Evolutionary conservation across 2,329 filamentous ascomycete genomes (phyloP).

Genomic region (Nannizzia gypsea): DNA sequence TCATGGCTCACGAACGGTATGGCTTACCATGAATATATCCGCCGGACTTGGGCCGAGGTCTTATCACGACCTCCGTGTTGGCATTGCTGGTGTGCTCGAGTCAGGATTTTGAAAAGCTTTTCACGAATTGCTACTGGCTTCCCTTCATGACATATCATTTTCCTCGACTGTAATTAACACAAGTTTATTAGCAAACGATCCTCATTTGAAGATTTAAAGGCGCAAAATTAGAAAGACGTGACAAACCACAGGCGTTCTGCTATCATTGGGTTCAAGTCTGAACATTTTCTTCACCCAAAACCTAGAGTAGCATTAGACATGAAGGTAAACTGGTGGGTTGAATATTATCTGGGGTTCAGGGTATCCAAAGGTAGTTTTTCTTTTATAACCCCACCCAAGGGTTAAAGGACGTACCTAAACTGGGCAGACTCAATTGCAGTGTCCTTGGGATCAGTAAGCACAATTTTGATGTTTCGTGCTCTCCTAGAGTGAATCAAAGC

Average conservation of each 20-base stretch:
- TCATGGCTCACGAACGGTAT: not conserved
- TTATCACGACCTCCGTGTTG: slow-evolving; percentile 43
- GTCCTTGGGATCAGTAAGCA: slow-evolving; percentile 39
- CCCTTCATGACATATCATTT: slow-evolving; percentile 40
- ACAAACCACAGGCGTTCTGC: slow-evolving; percentile 29
- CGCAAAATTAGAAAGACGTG: slow-evolving; percentile 5
- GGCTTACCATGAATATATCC: slow-evolving; percentile 39
- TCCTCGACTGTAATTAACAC: slow-evolving; percentile 21
- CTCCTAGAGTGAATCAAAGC: slow-evolving; percentile 39
- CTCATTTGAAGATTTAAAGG: not conserved
- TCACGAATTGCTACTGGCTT: slow-evolving; percentile 44
- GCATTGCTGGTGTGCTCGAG: slow-evolving; percentile 39
- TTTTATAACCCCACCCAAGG: not conserved
- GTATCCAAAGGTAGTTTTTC: not conserved
- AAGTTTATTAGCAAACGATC: slow-evolving; percentile 6
- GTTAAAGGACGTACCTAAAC: slow-evolving; percentile 29
- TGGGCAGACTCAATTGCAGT: slow-evolving; percentile 41
- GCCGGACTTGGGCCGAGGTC: slow-evolving; percentile 40
- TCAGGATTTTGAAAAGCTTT: slow-evolving; percentile 41
- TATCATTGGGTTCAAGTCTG: slow-evolving; percentile 32
- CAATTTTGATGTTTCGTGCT: slow-evolving; percentile 37
- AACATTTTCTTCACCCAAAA: slow-evolving; percentile 47
- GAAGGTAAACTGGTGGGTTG: not conserved
- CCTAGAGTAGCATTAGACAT: slow-evolving; percentile 19
- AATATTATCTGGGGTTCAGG: slow-evolving; percentile 5